Evolutionary conservation across 2,329 filamentous ascomycete species (phyloP).

Genomic region (Pseudocercospora macadamiae): DNA sequence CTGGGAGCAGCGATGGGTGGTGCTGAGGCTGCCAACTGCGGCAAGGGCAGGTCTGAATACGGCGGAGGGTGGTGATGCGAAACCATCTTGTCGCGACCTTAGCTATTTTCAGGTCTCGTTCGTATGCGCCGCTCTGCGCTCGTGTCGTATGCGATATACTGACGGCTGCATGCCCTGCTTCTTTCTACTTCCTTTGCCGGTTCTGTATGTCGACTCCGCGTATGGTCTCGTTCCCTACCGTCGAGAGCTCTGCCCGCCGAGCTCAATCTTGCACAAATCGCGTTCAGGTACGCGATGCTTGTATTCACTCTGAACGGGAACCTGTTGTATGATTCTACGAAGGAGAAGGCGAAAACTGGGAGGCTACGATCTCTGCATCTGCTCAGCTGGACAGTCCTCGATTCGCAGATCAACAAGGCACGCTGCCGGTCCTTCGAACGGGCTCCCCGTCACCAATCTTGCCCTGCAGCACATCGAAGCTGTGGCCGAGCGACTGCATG

Average conservation of each 20-base stretch:
- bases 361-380: background rate
- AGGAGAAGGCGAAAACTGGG: background rate
- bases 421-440: background rate
- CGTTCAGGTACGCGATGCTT: too few relatives aligned
- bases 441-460: constrained; percentile 13
- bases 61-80: constrained; percentile 31
- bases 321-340: background rate
- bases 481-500: constrained; percentile 17
- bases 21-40: constrained; percentile 8
- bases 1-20: constrained; percentile 11
- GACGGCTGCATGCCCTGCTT: background rate
- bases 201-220: background rate
- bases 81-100: constrained; percentile 25
- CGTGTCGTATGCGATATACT: background rate
- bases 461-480: constrained; percentile 15
- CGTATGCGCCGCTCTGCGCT: constrained; percentile 5
- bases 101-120: background rate
- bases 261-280: background rate
- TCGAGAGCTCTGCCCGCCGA: background rate
- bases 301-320: too few relatives aligned
- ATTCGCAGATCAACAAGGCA: background rate
- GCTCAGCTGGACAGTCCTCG: background rate
- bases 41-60: constrained; percentile 27
- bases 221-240: background rate
- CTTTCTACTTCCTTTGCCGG: background rate